phyloP scores from a whole-genome alignment of 2,329 filamentous ascomycete species.

The Geoglossum cookeanum region DNA sequence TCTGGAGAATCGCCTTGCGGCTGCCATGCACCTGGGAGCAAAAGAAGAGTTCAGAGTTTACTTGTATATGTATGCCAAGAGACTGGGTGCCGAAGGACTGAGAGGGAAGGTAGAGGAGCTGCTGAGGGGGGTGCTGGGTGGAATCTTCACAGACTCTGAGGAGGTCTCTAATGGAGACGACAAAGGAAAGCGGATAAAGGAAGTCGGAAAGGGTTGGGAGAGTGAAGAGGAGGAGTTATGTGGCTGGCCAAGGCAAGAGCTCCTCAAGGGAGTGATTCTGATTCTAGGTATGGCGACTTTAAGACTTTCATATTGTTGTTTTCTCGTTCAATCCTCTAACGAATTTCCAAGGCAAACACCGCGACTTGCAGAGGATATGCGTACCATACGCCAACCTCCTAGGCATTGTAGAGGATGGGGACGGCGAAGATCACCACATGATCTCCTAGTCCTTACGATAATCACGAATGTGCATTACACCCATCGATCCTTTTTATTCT shows the following conservation, averaged over 20 bases:
- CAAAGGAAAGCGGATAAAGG: constrained; percentile 23
- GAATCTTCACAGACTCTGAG: constrained; percentile 37
- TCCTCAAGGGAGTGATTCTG: constrained; percentile 79
- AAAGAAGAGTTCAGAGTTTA: constrained; percentile 89
- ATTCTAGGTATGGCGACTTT: constrained; percentile 54
- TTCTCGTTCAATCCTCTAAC: not conserved
- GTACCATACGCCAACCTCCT: constrained; percentile 82
- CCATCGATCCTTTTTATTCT: not conserved
- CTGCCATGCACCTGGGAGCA: constrained; percentile 64
- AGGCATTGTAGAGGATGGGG: constrained; percentile 29
- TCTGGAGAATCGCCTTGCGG: constrained; percentile 84
- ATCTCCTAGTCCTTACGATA: not conserved
- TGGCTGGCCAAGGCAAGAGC: constrained; percentile 74
- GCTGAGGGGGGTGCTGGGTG: constrained; percentile 61
- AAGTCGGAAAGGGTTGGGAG: constrained; percentile 39
- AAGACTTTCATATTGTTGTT: not conserved
- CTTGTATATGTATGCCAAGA: constrained; percentile 95
- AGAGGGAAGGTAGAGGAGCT: constrained; percentile 85
- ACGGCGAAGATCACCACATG: constrained; percentile 1
- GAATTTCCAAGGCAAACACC: constrained; percentile 56
- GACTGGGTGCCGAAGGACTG: constrained; percentile 75
- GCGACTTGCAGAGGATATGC: constrained; percentile 84
- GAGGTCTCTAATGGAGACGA: constrained; percentile 26
- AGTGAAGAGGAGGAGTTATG: constrained; percentile 55
- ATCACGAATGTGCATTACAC: not conserved